These are phyloP conservation scores for Agaricus blazei DNA, from an alignment of 768 basidiomycete genomes.

Conservation along the genomic window DNA sequence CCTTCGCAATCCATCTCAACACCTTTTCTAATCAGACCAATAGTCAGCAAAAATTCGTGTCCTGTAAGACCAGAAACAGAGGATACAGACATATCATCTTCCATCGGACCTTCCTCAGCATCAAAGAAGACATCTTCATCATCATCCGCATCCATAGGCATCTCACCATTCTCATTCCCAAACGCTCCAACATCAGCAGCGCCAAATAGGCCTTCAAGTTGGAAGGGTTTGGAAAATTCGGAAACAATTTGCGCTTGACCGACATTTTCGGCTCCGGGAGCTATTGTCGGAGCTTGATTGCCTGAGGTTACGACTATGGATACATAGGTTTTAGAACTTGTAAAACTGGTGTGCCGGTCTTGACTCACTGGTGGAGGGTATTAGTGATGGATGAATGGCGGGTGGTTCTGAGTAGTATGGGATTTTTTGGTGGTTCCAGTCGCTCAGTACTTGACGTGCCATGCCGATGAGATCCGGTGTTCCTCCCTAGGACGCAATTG, in stretches of 20 bases:
- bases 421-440: slow-evolving; percentile 98
- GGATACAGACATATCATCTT: slow-evolving; percentile 28
- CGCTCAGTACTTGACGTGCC: slow-evolving; percentile 75
- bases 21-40: slow-evolving; percentile 13
- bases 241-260: slow-evolving; percentile 77
- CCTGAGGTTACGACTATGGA: slow-evolving; percentile 7
- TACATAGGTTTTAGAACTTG: neutral
- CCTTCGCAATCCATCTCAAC: slow-evolving; percentile 31
- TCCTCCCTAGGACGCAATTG: slow-evolving; percentile 55
- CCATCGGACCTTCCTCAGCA: slow-evolving; percentile 37
- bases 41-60: neutral
- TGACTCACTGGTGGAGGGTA: slow-evolving; percentile 46
- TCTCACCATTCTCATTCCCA: slow-evolving; percentile 37
- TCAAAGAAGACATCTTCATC: slow-evolving; percentile 38
- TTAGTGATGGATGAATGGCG: slow-evolving; percentile 66
- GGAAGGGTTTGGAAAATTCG: slow-evolving; percentile 72
- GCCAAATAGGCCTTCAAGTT: slow-evolving; percentile 73
- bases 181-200: slow-evolving; percentile 81
- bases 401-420: slow-evolving; percentile 85
- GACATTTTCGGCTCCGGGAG: slow-evolving; percentile 73
- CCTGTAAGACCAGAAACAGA: neutral
- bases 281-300: slow-evolving; percentile 31
- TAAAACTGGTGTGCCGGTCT: neutral
- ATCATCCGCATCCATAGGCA: slow-evolving; percentile 30
- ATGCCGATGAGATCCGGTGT: slow-evolving; percentile 83